Evolutionary conservation across 495 filamentous ascomycete genomes (phyloP).

Genomic region (Hypoxylon trugodes): DNA sequence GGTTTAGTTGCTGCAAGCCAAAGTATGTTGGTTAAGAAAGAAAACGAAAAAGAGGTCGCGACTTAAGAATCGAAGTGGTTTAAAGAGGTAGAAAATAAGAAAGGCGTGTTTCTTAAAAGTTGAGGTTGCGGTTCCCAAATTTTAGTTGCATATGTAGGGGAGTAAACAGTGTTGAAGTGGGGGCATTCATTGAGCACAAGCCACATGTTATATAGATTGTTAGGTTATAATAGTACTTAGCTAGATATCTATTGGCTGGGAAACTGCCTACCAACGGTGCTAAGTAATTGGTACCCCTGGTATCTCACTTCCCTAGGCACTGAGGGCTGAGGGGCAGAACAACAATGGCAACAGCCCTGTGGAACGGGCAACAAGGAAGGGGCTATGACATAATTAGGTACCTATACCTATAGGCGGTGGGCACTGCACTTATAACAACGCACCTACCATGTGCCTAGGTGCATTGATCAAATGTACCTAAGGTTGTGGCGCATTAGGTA

Average conservation of each 20-base stretch:
- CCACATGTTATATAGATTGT: conserved; percentile 19
- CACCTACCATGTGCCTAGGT: no score
- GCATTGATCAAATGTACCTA: no score
- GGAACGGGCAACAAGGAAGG: conserved; percentile 3
- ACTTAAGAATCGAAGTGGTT: conserved; percentile 2
- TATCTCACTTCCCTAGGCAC: no score
- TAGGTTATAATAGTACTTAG: no score
- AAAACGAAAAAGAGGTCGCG: conserved; percentile 16
- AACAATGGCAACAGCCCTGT: neutral
- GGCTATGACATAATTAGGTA: conserved; percentile 16
- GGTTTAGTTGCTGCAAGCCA: neutral
- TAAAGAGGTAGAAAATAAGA: conserved; percentile 7
- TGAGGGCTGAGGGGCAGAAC: conserved; percentile 16
- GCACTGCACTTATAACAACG: no score
- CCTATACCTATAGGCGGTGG: no score
- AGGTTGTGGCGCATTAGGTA: conserved; percentile 15
- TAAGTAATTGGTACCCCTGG: no score
- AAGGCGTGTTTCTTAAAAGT: conserved; percentile 37
- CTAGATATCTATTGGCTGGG: no score
- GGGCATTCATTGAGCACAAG: conserved; percentile 26
- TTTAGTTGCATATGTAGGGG: conserved; percentile 33
- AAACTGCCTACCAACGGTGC: no score
- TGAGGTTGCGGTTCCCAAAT: conserved; percentile 38
- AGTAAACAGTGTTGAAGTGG: conserved; percentile 41
- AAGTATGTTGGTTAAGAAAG: neutral